These are phyloP conservation scores for Silene coronaria DNA, from an alignment of 179 eudicot species.

Conservation along the genomic window DNA sequence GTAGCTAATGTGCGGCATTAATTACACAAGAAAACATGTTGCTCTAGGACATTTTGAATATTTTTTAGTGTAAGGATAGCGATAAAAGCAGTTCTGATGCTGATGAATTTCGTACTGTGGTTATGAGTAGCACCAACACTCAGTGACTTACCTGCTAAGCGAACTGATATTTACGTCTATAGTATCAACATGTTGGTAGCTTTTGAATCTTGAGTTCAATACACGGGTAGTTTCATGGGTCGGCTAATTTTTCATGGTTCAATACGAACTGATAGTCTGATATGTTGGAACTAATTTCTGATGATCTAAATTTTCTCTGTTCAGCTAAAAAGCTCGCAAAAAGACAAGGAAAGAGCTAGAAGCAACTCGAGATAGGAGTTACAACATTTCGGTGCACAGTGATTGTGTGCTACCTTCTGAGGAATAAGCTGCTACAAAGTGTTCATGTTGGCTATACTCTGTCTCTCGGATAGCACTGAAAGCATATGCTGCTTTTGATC, in stretches of 20 bases:
- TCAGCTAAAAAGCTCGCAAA: conserved; percentile 20
- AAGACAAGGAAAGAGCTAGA: conserved; percentile 19
- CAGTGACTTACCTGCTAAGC: not conserved
- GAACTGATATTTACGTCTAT: not conserved
- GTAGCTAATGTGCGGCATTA: not conserved
- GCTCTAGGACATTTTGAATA: not conserved
- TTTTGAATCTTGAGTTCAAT: too few species aligned
- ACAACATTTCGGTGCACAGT: not conserved
- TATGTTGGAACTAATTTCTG: not conserved
- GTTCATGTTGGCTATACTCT: not conserved
- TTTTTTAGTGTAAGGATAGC: not conserved
- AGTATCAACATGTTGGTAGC: too few species aligned
- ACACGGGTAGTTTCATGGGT: too few species aligned
- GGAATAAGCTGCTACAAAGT: not conserved
- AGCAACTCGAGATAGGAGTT: not conserved
- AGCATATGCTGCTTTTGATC: not conserved
- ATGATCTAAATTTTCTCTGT: conserved; percentile 1
- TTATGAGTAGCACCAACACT: not conserved
- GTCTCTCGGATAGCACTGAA: not conserved
- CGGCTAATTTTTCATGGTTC: too few species aligned
- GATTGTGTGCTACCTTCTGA: not conserved
- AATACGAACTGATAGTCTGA: too few species aligned
- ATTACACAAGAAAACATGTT: too few species aligned
- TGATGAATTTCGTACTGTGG: not conserved
- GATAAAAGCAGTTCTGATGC: not conserved